Evolutionary conservation across 495 filamentous ascomycete species (phyloP), one percentile per base, ranked within the genome.

Genomic region (Talaromyces adpressus): DNA sequence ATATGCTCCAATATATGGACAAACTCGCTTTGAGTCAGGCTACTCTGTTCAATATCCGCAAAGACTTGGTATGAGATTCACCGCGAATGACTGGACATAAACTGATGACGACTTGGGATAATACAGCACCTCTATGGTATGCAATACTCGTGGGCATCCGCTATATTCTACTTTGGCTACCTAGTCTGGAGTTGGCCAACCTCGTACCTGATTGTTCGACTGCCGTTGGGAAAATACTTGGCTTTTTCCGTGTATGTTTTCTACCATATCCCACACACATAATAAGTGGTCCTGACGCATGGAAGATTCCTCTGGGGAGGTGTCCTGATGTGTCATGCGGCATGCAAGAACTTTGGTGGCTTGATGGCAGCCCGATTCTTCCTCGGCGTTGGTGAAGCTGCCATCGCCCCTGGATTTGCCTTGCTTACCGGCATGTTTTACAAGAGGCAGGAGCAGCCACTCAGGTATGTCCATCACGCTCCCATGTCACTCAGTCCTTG

Each of bases 371-470:
- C 77, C 29, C 73, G 84, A 18, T 84, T 85, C 68, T 77, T 85
- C 54, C 75, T 85, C 1, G 84, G 84, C 0, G 73, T 84, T 22
- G 79, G 81, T 27, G 85, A 88, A 69, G 82, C 83, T 0, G 79
- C 77, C 0, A 79, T 84, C 6, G 83, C 84, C 30, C 85, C 85
- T 0, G 82, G 80, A 2, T 84, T 85, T 64, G 76, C 81, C 1
- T 74, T 85, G 18, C 79, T 83, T 27, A 80, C 82, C 52, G 77
- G 77, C 7, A 83, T 84, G 78, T 85, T 80, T 75, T 87, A 84
- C 64, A 77, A 68, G 6, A 66, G 75, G 12, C 70, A 77, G 22
- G 82, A 86, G 67, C 83, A 86, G 34, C 81, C 81, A 0, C 67
- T 80, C 27, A 77, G 83, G 52, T 73, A 79, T 41, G 49, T 75